Conservation (phyloP, 306 rosid genomes). For the Vigna reflexopilosa region DNA sequence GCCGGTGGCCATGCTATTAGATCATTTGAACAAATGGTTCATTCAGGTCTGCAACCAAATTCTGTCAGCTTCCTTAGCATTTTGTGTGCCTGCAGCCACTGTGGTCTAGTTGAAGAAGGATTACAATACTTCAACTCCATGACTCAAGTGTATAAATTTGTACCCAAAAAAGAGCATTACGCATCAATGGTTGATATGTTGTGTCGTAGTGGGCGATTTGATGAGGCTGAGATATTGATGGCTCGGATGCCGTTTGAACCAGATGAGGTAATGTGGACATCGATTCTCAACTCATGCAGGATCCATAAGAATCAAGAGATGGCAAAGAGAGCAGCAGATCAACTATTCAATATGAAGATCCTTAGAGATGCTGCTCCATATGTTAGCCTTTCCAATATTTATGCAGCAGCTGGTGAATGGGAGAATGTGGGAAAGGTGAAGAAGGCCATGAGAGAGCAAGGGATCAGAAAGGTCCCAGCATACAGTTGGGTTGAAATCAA, state of each 20-base stretch:
- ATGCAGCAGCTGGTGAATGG: slow-evolving; percentile 90
- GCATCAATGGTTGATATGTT: slow-evolving; percentile 78
- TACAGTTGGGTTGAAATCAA: slow-evolving; percentile 88
- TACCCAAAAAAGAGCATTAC: slow-evolving; percentile 79
- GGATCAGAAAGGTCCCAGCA: slow-evolving; percentile 77
- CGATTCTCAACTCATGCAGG: slow-evolving; percentile 81
- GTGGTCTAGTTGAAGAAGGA: slow-evolving; percentile 88
- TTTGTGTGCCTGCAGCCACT: slow-evolving; percentile 87
- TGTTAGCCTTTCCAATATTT: slow-evolving; percentile 82
- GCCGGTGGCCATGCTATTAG: slow-evolving; percentile 62
- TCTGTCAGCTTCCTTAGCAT: slow-evolving; percentile 82
- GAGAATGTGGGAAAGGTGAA: slow-evolving; percentile 77
- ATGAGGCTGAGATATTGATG: slow-evolving; percentile 79
- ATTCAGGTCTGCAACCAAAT: slow-evolving; percentile 77
- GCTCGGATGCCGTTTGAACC: slow-evolving; percentile 79
- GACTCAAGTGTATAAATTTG: slow-evolving; percentile 57
- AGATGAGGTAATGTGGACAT: slow-evolving; percentile 87
- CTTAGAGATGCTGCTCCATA: slow-evolving; percentile 83
- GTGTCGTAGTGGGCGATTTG: slow-evolving; percentile 75
- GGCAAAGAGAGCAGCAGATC: slow-evolving; percentile 77
- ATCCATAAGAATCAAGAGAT: slow-evolving; percentile 82
- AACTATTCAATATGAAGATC: slow-evolving; percentile 69
- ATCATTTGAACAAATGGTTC: slow-evolving; percentile 75
- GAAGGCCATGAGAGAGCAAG: slow-evolving; percentile 87
- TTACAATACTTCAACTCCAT: slow-evolving; percentile 65